phyloP scores from a whole-genome alignment of 129 eudicot genomes.

The Escallonia herrerae region DNA sequence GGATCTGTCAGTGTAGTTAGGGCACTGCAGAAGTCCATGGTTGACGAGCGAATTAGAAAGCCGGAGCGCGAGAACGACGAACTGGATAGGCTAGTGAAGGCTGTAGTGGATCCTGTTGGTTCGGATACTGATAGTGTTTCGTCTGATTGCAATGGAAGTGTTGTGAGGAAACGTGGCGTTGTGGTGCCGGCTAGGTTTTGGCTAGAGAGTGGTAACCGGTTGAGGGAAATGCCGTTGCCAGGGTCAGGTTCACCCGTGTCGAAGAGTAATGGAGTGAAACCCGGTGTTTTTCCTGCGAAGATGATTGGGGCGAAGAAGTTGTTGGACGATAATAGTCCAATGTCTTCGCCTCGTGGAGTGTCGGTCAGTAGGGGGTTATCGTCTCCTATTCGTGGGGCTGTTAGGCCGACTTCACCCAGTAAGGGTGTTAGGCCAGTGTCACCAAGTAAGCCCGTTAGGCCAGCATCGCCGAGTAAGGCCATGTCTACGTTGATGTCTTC shows the following conservation, averaged over 20 bases:
- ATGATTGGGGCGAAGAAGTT: constrained; percentile 26
- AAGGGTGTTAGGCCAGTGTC: constrained; percentile 6
- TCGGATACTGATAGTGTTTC: constrained; percentile 66
- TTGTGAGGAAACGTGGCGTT: constrained; percentile 38
- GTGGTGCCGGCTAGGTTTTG: constrained; percentile 63
- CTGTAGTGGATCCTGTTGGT: constrained; percentile 8
- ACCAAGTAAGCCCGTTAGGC: constrained; percentile 39
- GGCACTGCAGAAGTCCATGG: constrained; percentile 46
- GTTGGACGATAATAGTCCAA: constrained; percentile 31
- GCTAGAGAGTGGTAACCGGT: constrained; percentile 47
- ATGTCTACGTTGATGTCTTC: constrained; percentile 23
- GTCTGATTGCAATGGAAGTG: constrained; percentile 38
- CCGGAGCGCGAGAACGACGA: constrained; percentile 14
- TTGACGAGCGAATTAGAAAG: constrained; percentile 20
- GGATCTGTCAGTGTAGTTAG: constrained; percentile 52
- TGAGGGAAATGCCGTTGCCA: constrained; percentile 37
- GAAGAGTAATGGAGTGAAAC: constrained; percentile 18
- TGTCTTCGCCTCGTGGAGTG: constrained; percentile 41
- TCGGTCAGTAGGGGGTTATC: constrained; percentile 29
- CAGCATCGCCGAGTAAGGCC: constrained; percentile 54
- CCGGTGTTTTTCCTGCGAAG: constrained; percentile 18
- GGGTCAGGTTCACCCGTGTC: constrained; percentile 57
- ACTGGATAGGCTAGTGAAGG: constrained; percentile 11
- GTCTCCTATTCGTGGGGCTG: constrained; percentile 59
- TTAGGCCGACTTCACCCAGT: constrained; percentile 56